Percentiles rank a stretch among this genome's conserved stretches.
Conservation (phyloP, 2,329 filamentous ascomycete genomes). For the Pseudocercospora macadamiae region DNA sequence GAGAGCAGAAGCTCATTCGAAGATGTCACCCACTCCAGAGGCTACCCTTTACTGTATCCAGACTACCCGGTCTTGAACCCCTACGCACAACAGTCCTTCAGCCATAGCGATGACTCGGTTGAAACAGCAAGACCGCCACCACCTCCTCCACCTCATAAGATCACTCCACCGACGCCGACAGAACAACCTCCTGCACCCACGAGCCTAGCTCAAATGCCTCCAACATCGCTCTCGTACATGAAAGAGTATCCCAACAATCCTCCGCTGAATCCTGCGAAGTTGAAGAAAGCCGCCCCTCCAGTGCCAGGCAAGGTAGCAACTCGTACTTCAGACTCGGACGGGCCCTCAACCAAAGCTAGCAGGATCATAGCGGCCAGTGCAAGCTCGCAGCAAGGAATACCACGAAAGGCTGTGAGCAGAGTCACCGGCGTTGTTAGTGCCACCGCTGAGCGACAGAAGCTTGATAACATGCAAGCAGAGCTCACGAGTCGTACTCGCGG, state of each 20-base stretch:
- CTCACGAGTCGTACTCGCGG: slow-evolving; percentile 19
- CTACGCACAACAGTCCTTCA: slow-evolving; percentile 29
- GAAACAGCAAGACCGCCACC: slow-evolving; percentile 27
- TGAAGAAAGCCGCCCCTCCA: slow-evolving; percentile 33
- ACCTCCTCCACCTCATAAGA: slow-evolving; percentile 30
- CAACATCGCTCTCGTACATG: slow-evolving; percentile 45
- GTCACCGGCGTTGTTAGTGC: slow-evolving; percentile 39
- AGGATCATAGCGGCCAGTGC: slow-evolving; percentile 30
- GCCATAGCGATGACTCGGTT: slow-evolving; percentile 33
- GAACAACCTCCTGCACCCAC: slow-evolving; percentile 4
- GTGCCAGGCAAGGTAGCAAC: slow-evolving; percentile 28
- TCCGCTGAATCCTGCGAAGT: slow-evolving; percentile 30
- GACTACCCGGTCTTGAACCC: slow-evolving; percentile 34
- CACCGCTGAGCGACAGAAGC: slow-evolving; percentile 36
- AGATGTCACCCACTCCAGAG: slow-evolving; percentile 18
- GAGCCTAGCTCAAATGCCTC: slow-evolving; percentile 19
- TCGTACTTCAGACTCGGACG: slow-evolving; percentile 30
- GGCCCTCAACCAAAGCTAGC: slow-evolving; percentile 21
- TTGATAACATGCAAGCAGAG: slow-evolving; percentile 34
- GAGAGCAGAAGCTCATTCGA: slow-evolving; percentile 26
- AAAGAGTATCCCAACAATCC: slow-evolving; percentile 53
- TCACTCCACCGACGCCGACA: slow-evolving; percentile 18
- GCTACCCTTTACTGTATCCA: slow-evolving; percentile 36
- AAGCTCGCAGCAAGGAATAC: slow-evolving; percentile 30
- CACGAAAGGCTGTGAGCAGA: slow-evolving; percentile 40